Percentiles rank a stretch among this genome's conserved stretches.
These are phyloP conservation scores for Amphirosellinia nigrospora DNA, from an alignment of 495 filamentous ascomycete species.

Conservation along the genomic window DNA sequence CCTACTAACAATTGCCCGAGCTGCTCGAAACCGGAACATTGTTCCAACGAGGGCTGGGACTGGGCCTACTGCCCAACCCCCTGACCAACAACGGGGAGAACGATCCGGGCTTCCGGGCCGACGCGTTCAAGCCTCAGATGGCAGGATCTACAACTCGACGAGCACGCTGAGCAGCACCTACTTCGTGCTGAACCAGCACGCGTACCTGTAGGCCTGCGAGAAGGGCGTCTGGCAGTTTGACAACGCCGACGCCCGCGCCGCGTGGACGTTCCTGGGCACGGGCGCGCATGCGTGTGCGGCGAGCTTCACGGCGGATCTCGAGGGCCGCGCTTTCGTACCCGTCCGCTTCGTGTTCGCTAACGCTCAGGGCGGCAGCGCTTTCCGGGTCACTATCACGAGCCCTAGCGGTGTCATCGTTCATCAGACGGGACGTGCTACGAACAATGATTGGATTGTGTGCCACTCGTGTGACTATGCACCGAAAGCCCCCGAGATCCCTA, in stretches of 20 bases:
- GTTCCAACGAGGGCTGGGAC: conserved; percentile 26
- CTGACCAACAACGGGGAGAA: conserved; percentile 28
- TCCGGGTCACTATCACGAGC: conserved; percentile 29
- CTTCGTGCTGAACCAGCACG: conserved; percentile 31
- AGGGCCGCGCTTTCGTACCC: conserved; percentile 19
- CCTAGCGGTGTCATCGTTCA: conserved; percentile 28
- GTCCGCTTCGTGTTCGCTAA: conserved; percentile 28
- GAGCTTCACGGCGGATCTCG: conserved; percentile 27
- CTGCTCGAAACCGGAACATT: conserved; percentile 28
- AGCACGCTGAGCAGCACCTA: conserved; percentile 24
- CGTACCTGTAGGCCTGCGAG: conserved; percentile 32
- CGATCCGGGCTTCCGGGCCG: conserved; percentile 28
- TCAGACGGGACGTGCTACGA: conserved; percentile 20
- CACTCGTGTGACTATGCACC: conserved; percentile 14
- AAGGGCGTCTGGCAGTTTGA: conserved; percentile 30
- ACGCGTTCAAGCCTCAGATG: conserved; percentile 27
- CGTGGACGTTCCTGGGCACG: conserved; percentile 25
- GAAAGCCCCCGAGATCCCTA: conserved; percentile 22
- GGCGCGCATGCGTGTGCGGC: conserved; percentile 22
- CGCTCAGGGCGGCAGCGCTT: conserved; percentile 23
- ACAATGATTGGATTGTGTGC: conserved; percentile 27
- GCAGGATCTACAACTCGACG: conserved; percentile 24
- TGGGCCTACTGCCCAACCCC: conserved; percentile 31
- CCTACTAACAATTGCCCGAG: conserved; percentile 22
- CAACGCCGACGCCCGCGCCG: conserved; percentile 26